These are phyloP conservation scores for Cutaneotrichosporon spelunceum DNA, from an alignment of 1,284 basidiomycete species.

Conservation along the genomic window DNA sequence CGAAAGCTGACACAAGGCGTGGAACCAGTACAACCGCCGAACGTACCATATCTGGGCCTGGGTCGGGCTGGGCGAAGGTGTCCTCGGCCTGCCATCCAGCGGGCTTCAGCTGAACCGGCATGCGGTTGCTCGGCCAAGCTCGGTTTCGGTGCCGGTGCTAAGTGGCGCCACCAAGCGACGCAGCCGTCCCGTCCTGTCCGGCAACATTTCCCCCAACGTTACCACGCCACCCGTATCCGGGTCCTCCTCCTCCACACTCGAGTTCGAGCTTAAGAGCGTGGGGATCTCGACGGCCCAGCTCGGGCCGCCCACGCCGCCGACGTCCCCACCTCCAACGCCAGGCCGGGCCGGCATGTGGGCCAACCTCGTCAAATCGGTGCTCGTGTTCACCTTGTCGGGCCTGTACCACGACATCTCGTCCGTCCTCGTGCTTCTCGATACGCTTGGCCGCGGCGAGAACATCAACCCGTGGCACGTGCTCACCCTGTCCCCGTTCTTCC, in stretches of 20 bases:
- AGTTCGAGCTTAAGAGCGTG: background rate
- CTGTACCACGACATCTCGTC: slow-evolving; percentile 40
- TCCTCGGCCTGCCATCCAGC: slow-evolving; percentile 40
- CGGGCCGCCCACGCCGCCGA: background rate
- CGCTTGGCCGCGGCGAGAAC: slow-evolving; percentile 14
- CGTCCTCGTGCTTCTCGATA: slow-evolving; percentile 28
- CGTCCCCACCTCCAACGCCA: slow-evolving; percentile 19
- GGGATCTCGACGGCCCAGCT: background rate
- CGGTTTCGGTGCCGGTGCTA: background rate
- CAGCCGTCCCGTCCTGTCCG: background rate
- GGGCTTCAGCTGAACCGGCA: slow-evolving; percentile 20
- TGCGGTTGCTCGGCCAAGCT: background rate
- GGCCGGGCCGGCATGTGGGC: slow-evolving; percentile 15
- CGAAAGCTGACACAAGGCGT: slow-evolving; percentile 30
- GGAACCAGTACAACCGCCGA: slow-evolving; percentile 43
- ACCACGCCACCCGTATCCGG: slow-evolving; percentile 21
- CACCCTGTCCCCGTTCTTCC: slow-evolving; percentile 41
- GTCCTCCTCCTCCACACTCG: slow-evolving; percentile 24
- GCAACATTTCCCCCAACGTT: background rate
- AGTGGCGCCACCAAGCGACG: background rate
- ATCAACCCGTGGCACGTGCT: slow-evolving; percentile 20
- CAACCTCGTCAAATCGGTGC: slow-evolving; percentile 42
- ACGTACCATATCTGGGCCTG: slow-evolving; percentile 40
- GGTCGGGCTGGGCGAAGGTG: slow-evolving; percentile 40
- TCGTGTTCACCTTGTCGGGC: slow-evolving; percentile 43